Conservation (phyloP, 164 flowering plant genomes). For the Aristolochia contorta region DNA sequence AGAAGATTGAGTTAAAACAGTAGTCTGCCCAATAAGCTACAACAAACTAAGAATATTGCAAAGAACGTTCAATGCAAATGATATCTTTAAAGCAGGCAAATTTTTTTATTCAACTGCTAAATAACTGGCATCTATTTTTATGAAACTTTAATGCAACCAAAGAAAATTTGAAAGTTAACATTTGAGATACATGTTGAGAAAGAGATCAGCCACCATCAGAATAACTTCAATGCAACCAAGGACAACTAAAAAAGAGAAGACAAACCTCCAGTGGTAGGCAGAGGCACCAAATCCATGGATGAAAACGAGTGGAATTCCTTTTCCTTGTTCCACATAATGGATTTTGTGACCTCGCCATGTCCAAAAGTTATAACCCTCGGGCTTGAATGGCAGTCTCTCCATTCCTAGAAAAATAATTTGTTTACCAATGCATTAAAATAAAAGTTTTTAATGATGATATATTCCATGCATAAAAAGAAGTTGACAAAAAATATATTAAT, state of each 20-base stretch:
- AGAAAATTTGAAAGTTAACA: slow-evolving; percentile 6
- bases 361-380: slow-evolving; percentile 88
- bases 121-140: neutral
- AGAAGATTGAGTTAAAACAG: neutral
- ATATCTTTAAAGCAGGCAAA: neutral
- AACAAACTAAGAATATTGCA: neutral
- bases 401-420: slow-evolving; percentile 26
- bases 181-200: slow-evolving; percentile 72
- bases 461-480: neutral
- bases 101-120: neutral
- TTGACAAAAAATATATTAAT: too few relatives aligned
- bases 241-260: neutral
- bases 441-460: neutral
- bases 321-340: slow-evolving; percentile 89
- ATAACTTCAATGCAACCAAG: neutral
- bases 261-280: slow-evolving; percentile 94
- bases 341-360: slow-evolving; percentile 81
- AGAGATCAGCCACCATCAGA: neutral
- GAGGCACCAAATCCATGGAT: slow-evolving; percentile 99
- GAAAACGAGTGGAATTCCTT: slow-evolving; percentile 74
- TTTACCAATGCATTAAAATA: neutral
- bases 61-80: neutral
- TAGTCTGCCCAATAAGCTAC: neutral
- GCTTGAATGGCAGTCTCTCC: slow-evolving; percentile 69
- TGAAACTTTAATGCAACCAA: neutral